A percentile compares a stretch with the other conserved stretches of the same genome.
Conservation (phyloP, 1,284 basidiomycete genomes). For the Tilletia walkeri region DNA sequence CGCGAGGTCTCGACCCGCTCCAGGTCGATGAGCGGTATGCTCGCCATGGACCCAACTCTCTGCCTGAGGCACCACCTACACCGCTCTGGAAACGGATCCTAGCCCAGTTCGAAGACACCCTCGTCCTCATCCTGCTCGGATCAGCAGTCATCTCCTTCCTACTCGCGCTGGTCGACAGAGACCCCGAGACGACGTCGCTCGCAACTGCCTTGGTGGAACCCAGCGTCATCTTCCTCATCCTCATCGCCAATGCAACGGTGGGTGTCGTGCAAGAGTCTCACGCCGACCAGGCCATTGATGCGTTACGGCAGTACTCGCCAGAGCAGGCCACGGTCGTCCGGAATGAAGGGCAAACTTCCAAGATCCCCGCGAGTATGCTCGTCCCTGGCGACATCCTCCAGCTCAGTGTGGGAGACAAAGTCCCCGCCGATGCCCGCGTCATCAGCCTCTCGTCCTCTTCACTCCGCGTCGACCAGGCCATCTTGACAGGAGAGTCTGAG, state of each 20-base stretch:
- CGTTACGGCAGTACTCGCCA: slow-evolving; percentile 88
- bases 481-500: slow-evolving; percentile 85
- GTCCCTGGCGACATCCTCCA: slow-evolving; percentile 90
- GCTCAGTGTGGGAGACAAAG: slow-evolving; percentile 85
- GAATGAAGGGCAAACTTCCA: slow-evolving; percentile 65
- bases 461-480: slow-evolving; percentile 89
- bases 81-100: slow-evolving; percentile 90
- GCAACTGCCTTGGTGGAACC: slow-evolving; percentile 84
- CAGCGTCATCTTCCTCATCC: slow-evolving; percentile 83
- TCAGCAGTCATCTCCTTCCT: slow-evolving; percentile 53
- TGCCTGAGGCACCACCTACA: slow-evolving; percentile 84
- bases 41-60: slow-evolving; percentile 29
- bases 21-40: slow-evolving; percentile 36
- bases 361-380: slow-evolving; percentile 77
- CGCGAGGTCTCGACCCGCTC: slow-evolving; percentile 40
- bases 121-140: slow-evolving; percentile 52
- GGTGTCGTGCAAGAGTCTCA: slow-evolving; percentile 92
- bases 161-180: slow-evolving; percentile 39
- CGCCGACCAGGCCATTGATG: slow-evolving; percentile 91
- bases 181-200: slow-evolving; percentile 51
- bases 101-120: slow-evolving; percentile 76
- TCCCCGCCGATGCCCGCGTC: slow-evolving; percentile 88
- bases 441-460: slow-evolving; percentile 84
- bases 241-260: slow-evolving; percentile 88
- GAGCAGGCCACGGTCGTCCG: slow-evolving; percentile 89